A percentile compares a stretch with the other conserved stretches of the same genome.
phyloP scores from a whole-genome alignment of 1,284 basidiomycete species.

The Puccinia hordei region DNA sequence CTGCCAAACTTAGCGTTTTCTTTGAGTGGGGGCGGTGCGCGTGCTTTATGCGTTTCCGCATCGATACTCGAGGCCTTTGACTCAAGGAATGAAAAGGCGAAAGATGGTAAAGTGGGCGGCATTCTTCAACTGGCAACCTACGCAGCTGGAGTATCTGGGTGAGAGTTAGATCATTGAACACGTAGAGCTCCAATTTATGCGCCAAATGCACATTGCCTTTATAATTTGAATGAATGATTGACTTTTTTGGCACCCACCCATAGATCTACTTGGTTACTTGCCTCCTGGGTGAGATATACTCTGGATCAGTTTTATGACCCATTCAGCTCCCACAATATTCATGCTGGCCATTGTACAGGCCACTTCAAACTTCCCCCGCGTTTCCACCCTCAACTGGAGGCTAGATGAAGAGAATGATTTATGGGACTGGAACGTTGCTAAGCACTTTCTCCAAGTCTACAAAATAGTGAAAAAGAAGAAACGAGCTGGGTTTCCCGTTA shows the following conservation, averaged over 20 bases:
- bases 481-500: constrained; percentile 34
- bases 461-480: constrained; percentile 35
- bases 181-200: neutral
- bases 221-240: neutral
- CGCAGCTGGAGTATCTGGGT: constrained; percentile 41
- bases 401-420: constrained; percentile 28
- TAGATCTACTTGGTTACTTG: constrained; percentile 40
- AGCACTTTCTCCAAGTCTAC: constrained; percentile 28
- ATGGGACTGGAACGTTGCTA: constrained; percentile 38
- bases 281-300: constrained; percentile 31
- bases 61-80: constrained; percentile 47
- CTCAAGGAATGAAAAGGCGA: constrained; percentile 32
- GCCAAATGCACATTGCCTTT: neutral
- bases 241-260: neutral
- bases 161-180: neutral
- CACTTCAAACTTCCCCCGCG: constrained; percentile 42
- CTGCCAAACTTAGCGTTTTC: constrained; percentile 42
- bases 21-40: constrained; percentile 33
- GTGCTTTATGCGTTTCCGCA: constrained; percentile 26
- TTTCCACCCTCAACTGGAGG: constrained; percentile 30
- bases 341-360: constrained; percentile 7
- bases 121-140: constrained; percentile 47
- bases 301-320: neutral
- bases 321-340: neutral
- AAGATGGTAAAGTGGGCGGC: constrained; percentile 9